A percentile compares a stretch with the other conserved stretches of the same genome.
Conservation (phyloP, 768 basidiomycete genomes). For the Albatrellus ellisii region DNA sequence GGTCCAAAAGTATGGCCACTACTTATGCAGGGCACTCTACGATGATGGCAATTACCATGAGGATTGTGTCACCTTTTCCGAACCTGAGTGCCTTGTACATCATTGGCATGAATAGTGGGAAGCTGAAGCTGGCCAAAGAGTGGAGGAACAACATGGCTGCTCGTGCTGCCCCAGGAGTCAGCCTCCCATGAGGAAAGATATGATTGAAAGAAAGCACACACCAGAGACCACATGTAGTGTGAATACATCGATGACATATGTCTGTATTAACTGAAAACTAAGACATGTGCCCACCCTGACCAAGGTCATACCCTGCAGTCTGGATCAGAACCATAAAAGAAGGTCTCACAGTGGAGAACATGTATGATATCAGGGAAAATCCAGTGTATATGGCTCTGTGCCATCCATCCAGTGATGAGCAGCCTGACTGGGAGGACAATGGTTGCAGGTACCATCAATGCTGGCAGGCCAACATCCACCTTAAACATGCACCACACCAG, state of each 20-base stretch:
- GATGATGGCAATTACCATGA: constrained; percentile 41
- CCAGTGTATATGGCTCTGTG: constrained; percentile 47
- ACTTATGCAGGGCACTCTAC: constrained; percentile 43
- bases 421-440: constrained; percentile 54
- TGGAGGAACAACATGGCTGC: constrained; percentile 52
- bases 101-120: constrained; percentile 60
- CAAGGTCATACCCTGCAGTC: constrained; percentile 36
- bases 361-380: constrained; percentile 52
- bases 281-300: constrained; percentile 48
- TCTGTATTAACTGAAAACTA: constrained; percentile 47
- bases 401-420: constrained; percentile 60
- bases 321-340: background rate
- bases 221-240: constrained; percentile 58
- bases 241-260: constrained; percentile 57
- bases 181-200: constrained; percentile 5
- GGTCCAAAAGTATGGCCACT: constrained; percentile 9
- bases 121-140: constrained; percentile 54
- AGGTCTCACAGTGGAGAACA: background rate
- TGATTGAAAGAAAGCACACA: constrained; percentile 16
- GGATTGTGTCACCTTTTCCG: constrained; percentile 53
- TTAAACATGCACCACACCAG: background rate
- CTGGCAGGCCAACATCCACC: constrained; percentile 18
- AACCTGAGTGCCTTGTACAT: constrained; percentile 56
- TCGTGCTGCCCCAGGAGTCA: constrained; percentile 27
- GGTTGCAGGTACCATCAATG: constrained; percentile 44